phyloP scores from a whole-genome alignment of 371 early-diverging fungal species.

The Zopfochytrium polystomum region DNA sequence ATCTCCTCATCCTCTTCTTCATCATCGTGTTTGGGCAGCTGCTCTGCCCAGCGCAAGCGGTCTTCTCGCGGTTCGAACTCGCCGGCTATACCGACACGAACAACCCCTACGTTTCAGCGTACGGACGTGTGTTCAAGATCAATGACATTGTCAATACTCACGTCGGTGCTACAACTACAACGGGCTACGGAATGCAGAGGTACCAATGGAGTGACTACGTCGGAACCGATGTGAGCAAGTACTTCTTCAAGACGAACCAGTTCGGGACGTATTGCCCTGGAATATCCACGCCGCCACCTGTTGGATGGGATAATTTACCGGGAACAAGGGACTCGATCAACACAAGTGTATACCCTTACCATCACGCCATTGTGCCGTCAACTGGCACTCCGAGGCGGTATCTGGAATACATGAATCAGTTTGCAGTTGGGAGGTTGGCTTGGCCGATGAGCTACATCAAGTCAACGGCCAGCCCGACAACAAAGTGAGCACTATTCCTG shows the following conservation, averaged over 20 bases:
- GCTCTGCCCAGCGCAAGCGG: constrained; percentile 79
- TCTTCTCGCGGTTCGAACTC: constrained; percentile 52
- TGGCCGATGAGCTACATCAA: constrained; percentile 27
- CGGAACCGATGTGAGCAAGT: constrained; percentile 33
- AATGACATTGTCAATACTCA: constrained; percentile 30
- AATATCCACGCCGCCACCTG: too few species aligned
- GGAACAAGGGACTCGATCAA: too few species aligned
- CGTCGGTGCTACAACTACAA: too few species aligned
- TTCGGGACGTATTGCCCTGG: constrained; percentile 32
- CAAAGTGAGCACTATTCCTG: constrained; percentile 12
- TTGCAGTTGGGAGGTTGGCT: constrained; percentile 30
- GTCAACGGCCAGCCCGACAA: constrained; percentile 7
- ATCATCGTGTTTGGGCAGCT: constrained; percentile 79
- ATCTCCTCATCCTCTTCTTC: constrained; percentile 83
- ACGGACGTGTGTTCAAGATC: constrained; percentile 32
- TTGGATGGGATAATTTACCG: too few species aligned
- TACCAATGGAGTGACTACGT: too few species aligned
- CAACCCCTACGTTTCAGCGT: constrained; percentile 27
- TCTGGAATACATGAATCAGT: constrained; percentile 42
- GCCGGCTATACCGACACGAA: constrained; percentile 8
- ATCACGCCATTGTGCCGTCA: too few species aligned
- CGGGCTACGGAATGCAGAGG: too few species aligned
- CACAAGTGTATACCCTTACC: too few species aligned
- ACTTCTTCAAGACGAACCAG: constrained; percentile 27
- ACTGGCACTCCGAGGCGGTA: constrained; percentile 35